These are phyloP conservation scores for Kazachstania africana DNA, from an alignment of 805 yeast species.

Conservation along the genomic window DNA sequence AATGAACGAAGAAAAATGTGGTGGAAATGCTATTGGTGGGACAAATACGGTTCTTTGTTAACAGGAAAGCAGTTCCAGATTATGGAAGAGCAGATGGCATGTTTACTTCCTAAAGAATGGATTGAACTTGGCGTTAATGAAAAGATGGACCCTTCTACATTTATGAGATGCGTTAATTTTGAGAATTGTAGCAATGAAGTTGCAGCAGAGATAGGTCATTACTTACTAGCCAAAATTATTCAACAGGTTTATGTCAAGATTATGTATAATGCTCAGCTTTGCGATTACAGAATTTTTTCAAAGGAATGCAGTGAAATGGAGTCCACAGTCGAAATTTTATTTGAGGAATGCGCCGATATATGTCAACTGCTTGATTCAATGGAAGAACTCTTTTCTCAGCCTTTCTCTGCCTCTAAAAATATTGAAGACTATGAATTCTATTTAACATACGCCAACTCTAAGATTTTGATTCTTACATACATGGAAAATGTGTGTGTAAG, in stretches of 20 bases:
- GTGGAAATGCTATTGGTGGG: conserved; percentile 15
- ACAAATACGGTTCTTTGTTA: conserved; percentile 7
- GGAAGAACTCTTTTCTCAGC: background rate
- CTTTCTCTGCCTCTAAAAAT: background rate
- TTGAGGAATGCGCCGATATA: background rate
- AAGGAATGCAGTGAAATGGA: background rate
- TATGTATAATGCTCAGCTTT: conserved; percentile 6
- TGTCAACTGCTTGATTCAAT: background rate
- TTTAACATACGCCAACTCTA: too few relatives aligned
- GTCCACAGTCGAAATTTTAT: background rate
- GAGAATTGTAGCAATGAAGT: background rate
- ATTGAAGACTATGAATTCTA: too few relatives aligned
- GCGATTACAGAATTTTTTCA: conserved; percentile 5
- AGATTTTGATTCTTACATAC: too few relatives aligned
- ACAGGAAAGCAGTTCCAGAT: conserved; percentile 8
- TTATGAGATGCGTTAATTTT: conserved; percentile 3
- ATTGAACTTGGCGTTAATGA: conserved; percentile 7
- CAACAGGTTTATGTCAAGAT: conserved; percentile 1
- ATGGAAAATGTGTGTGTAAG: too few relatives aligned
- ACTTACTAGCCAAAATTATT: conserved; percentile 5
- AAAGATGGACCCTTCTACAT: conserved; percentile 5
- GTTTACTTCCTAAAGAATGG: conserved; percentile 8
- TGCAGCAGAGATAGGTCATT: conserved; percentile 1
- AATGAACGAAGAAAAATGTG: conserved; percentile 7
- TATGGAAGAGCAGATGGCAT: conserved; percentile 2